Evolutionary conservation across 352 stramenopile genomes (phyloP).

Genomic region (Phytophthora lateralis): DNA sequence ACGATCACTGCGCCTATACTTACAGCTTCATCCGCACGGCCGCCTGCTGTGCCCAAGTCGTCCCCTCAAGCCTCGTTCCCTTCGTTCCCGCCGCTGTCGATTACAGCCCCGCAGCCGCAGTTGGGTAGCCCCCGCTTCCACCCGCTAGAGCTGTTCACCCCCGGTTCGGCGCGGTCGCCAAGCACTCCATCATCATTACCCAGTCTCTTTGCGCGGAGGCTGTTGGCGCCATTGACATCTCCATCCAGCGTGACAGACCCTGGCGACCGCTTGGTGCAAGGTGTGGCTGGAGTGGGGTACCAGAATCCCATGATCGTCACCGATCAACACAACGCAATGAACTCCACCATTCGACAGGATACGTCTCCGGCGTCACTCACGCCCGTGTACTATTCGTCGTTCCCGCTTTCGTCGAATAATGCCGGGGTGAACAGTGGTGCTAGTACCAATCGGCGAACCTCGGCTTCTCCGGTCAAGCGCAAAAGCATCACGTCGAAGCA

Average conservation of each 20-base stretch:
- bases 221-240: slow-evolving; percentile 47
- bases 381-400: slow-evolving; percentile 53
- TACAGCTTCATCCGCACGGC: slow-evolving; percentile 24
- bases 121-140: slow-evolving; percentile 43
- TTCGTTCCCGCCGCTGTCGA: slow-evolving; percentile 49
- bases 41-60: slow-evolving; percentile 31
- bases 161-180: slow-evolving; percentile 25
- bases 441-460: slow-evolving; percentile 14
- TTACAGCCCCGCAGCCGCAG: slow-evolving; percentile 46
- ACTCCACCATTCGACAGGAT: slow-evolving; percentile 31
- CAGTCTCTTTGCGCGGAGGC: slow-evolving; percentile 52
- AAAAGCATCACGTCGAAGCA: slow-evolving; percentile 85
- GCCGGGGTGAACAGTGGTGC: slow-evolving; percentile 9
- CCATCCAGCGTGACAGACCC: slow-evolving; percentile 31
- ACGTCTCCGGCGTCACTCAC: slow-evolving; percentile 50
- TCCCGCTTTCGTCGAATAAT: slow-evolving; percentile 23
- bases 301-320: slow-evolving; percentile 30
- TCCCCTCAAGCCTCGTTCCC: slow-evolving; percentile 34
- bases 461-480: slow-evolving; percentile 65
- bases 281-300: slow-evolving; percentile 27
- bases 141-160: slow-evolving; percentile 41
- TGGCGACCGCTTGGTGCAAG: slow-evolving; percentile 26
- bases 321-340: slow-evolving; percentile 28
- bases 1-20: slow-evolving; percentile 4
- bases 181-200: slow-evolving; percentile 46